phyloP scores from a whole-genome alignment of 495 filamentous ascomycete species.

The Tuber calosporum region DNA sequence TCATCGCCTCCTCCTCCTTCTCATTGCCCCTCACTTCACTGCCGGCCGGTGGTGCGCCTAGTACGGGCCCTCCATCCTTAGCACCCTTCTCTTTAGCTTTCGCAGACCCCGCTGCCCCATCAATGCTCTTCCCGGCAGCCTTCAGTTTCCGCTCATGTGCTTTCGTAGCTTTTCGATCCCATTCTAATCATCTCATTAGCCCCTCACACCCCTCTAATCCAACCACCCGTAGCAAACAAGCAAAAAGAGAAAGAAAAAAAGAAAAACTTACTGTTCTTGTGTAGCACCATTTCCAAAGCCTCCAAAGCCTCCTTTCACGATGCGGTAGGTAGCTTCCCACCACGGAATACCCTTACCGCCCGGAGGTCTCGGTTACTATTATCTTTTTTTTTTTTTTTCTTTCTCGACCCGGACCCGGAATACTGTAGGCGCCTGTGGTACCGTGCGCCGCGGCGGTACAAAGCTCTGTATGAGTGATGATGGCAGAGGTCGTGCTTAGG shows the following conservation, averaged over 20 bases:
- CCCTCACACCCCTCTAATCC: constrained; percentile 39
- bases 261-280: constrained; percentile 28
- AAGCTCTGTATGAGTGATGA: neutral
- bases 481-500: neutral
- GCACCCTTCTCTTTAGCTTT: constrained; percentile 41
- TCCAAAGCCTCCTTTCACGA: neutral
- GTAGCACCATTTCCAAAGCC: constrained; percentile 34
- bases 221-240: constrained; percentile 48
- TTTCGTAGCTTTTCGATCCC: constrained; percentile 46
- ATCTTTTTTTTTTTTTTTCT: neutral
- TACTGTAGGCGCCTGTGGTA: neutral
- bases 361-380: neutral
- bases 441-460: neutral
- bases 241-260: constrained; percentile 64
- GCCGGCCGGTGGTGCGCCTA: constrained; percentile 14
- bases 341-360: neutral
- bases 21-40: constrained; percentile 40
- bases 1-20: constrained; percentile 37
- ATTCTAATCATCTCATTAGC: constrained; percentile 45
- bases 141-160: constrained; percentile 42
- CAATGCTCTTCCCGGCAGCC: constrained; percentile 41
- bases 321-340: neutral
- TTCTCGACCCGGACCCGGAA: neutral
- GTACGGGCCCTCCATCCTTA: constrained; percentile 38
- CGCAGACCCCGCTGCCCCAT: constrained; percentile 43